Percentiles rank a stretch among this genome's conserved stretches.
These are phyloP conservation scores for Pestalotiopsis sp. DNA, from an alignment of 2,329 filamentous ascomycete species.

Conservation along the genomic window DNA sequence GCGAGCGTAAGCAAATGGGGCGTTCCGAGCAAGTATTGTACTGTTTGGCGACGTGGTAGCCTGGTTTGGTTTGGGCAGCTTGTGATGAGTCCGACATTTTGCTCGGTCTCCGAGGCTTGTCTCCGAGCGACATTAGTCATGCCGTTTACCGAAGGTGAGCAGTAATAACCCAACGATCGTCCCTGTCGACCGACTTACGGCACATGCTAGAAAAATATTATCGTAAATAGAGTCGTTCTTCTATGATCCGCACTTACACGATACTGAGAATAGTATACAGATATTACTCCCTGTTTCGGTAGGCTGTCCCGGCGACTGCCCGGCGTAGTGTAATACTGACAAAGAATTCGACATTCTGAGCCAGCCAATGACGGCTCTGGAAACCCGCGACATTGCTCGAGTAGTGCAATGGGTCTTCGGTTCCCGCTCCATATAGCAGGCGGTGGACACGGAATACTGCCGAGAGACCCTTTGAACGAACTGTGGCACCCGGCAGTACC, in stretches of 20 bases:
- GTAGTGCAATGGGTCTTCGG: background rate
- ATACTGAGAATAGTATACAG: background rate
- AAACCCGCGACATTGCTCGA: background rate
- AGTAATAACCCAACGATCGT: background rate
- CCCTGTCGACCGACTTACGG: background rate
- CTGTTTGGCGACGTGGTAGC: slow-evolving; percentile 3
- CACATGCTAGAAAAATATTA: background rate
- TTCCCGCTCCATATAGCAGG: background rate
- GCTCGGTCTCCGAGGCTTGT: slow-evolving; percentile 6
- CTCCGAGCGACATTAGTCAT: slow-evolving; percentile 7
- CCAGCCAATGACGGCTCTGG: background rate
- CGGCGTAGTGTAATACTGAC: background rate
- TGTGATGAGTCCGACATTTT: background rate
- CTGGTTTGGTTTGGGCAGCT: background rate
- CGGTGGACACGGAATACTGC: slow-evolving; percentile 1
- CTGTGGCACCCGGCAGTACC: background rate
- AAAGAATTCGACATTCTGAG: background rate
- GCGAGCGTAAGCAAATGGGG: background rate
- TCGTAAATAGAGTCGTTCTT: background rate
- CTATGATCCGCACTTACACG: background rate
- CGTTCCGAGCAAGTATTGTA: background rate
- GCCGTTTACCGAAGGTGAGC: background rate
- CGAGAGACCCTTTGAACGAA: background rate
- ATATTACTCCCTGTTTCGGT: background rate
- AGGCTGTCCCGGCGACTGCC: background rate